A percentile compares a stretch with the other conserved stretches of the same genome.
Conservation (phyloP, 2,329 filamentous ascomycete genomes). For the Venturiaceae sp. region DNA sequence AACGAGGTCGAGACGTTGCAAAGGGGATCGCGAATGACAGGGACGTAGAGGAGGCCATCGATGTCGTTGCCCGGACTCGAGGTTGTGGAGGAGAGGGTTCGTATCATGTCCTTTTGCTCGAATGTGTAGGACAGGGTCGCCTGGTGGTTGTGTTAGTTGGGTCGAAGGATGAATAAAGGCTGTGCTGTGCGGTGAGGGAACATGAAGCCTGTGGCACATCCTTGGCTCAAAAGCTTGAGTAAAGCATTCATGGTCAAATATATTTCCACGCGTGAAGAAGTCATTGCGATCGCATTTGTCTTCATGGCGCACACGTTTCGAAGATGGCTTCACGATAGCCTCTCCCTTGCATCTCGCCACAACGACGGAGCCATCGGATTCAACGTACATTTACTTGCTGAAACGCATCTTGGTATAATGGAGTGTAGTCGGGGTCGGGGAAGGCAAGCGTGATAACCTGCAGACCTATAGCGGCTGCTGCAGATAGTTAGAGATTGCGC, state of each 20-base stretch:
- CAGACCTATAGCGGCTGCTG: conserved; percentile 17
- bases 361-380: background rate
- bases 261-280: background rate
- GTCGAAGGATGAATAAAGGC: background rate
- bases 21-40: conserved; percentile 51
- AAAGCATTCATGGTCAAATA: background rate
- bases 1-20: conserved; percentile 56
- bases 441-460: conserved; percentile 19
- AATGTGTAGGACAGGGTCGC: conserved; percentile 24
- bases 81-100: conserved; percentile 64
- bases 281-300: background rate
- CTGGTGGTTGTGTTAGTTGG: conserved; percentile 5
- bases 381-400: conserved; percentile 11
- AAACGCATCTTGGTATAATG: conserved; percentile 8
- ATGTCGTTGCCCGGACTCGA: conserved; percentile 52
- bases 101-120: conserved; percentile 47
- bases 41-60: conserved; percentile 77
- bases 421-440: conserved; percentile 14
- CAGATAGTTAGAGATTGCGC: conserved; percentile 9
- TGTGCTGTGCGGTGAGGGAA: background rate
- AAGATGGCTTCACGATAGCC: no score
- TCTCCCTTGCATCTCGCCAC: background rate
- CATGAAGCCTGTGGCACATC: background rate
- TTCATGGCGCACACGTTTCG: no score
- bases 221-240: background rate